These are phyloP conservation scores for Naganishia friedmannii DNA, from an alignment of 768 basidiomycete species.

Conservation along the genomic window DNA sequence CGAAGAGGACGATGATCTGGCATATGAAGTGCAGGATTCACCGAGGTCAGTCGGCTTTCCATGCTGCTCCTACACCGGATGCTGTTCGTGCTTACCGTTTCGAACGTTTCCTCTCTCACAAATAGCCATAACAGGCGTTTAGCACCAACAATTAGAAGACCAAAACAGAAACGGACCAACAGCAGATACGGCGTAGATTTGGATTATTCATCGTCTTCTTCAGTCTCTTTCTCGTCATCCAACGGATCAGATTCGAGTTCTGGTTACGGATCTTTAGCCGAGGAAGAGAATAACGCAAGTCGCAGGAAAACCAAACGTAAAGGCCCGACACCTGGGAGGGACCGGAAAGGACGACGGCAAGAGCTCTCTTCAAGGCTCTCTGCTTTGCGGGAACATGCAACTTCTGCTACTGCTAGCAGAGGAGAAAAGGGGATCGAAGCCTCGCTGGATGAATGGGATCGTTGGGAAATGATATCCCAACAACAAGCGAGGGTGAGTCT, in stretches of 20 bases:
- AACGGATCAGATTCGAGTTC: slow-evolving; percentile 7
- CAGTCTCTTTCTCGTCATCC: neutral
- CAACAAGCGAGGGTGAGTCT: slow-evolving; percentile 41
- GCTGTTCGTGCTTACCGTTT: neutral
- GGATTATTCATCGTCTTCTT: slow-evolving; percentile 15
- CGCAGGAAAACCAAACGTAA: no score
- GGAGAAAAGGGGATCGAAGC: slow-evolving; percentile 2
- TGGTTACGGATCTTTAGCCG: neutral
- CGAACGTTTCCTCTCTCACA: neutral
- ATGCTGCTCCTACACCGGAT: no score
- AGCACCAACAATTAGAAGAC: neutral
- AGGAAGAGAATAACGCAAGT: neutral
- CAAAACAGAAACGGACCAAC: no score
- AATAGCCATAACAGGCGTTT: neutral
- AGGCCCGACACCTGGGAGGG: neutral
- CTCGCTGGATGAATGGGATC: slow-evolving; percentile 39
- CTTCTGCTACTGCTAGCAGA: neutral
- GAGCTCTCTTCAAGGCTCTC: slow-evolving; percentile 13
- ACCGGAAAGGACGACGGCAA: neutral
- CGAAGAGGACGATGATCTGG: slow-evolving; percentile 21
- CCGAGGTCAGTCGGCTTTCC: neutral
- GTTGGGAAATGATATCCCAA: slow-evolving; percentile 41
- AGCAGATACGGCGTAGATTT: slow-evolving; percentile 19
- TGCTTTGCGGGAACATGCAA: neutral
- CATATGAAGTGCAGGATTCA: slow-evolving; percentile 18